Base-by-base conservation (phyloP, 176 grass and related monocot genomes). In the Aegilops umbellulata region DNA sequence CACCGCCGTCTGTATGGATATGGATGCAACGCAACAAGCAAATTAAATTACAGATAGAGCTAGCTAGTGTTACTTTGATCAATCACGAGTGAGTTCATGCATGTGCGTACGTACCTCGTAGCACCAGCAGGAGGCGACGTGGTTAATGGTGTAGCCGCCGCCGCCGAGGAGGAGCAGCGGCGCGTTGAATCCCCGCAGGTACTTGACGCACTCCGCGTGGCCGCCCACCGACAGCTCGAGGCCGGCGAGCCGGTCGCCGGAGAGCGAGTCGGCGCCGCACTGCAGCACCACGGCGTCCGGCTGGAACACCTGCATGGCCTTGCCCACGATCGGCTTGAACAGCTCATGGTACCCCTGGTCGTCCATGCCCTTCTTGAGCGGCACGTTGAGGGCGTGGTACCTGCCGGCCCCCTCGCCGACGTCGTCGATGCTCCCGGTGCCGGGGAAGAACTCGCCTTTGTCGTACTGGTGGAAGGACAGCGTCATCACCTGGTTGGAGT, bases 131-230 rank as follows among this genome's bases (percentile, higher is more conserved):
- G 86, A 66, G 41, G 90, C 95, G 44, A 92, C 95, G 70, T 91
- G 88, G 72, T 85, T 82, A 6, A 91, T 73, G 23, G 86, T 94
- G 77, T 97, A 92, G 1, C 95, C 92, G 15, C 95, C 95, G 69
- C 95, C 92, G 63, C 93, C 95, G 60, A 95, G 62, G n/a, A 97
- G 90, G 7, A 95, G 87, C 35, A 94, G 92, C 47, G 78, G 83
- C 62, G 44, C 4, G 62, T 86, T 77, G 83, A 81, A 81, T n/a
- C 88, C 76, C 4, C 77, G 35, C 61, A 85, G 51, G 77, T 38
- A 60, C 1, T 5, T 1, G 47, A 82, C 71, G 62, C 83, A 82
- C 49, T 66, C n/a, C 9, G 87, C 89, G 68, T 95, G 91, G 2
- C 93, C 91, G 23, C 27, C 25, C 22, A 95, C 36, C 20, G 95